A percentile compares a stretch with the other conserved stretches of the same genome.
Conservation (phyloP, 257 asterid genomes). For the Phtheirospermum japonicum region DNA sequence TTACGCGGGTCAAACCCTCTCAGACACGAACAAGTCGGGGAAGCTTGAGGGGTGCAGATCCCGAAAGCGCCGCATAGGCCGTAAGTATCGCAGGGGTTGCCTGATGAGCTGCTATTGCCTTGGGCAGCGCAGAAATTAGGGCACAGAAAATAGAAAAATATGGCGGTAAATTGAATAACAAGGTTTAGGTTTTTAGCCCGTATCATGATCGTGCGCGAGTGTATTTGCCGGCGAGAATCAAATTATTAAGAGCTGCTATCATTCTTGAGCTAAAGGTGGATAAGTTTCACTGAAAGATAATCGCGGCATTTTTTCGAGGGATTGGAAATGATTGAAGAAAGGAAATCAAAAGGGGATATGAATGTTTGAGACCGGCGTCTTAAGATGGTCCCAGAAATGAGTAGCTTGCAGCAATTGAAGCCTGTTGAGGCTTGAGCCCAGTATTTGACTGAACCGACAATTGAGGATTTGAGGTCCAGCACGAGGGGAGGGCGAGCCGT, state of each 20-base stretch:
- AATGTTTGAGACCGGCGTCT: not conserved
- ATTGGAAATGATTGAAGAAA: not conserved
- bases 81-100: constrained; percentile 20
- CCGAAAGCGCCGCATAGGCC: constrained; percentile 55
- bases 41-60: constrained; percentile 37
- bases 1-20: constrained; percentile 45
- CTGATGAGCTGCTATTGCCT: constrained; percentile 1
- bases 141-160: constrained; percentile 8
- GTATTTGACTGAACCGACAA: too few relatives aligned
- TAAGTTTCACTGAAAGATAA: too few relatives aligned
- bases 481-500: not conserved
- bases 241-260: constrained; percentile 1
- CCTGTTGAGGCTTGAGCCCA: not conserved
- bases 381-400: not conserved
- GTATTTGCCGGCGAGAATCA: not conserved
- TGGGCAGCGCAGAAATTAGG: not conserved
- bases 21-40: constrained; percentile 52
- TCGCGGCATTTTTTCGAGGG: too few relatives aligned
- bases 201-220: constrained; percentile 19
- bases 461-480: too few relatives aligned
- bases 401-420: not conserved
- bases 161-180: constrained; percentile 1
- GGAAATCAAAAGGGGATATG: not conserved
- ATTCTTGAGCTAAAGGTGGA: not conserved
- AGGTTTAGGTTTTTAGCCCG: constrained; percentile 4